Evolutionary conservation across 371 early-diverging fungal species (phyloP).

Genomic region (Vittaforma corneae): DNA sequence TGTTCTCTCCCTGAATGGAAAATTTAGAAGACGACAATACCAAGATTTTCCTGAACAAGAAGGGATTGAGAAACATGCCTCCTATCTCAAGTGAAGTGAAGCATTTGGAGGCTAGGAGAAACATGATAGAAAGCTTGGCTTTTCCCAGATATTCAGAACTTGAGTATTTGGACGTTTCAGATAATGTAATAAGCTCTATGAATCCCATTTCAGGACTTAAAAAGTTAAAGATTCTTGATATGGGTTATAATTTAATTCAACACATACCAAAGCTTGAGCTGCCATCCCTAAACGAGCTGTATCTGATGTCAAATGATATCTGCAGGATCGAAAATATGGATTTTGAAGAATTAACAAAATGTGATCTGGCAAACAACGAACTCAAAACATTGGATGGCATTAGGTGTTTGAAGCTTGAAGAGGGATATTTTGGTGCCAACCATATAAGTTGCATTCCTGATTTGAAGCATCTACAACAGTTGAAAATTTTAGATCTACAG

Average conservation of each 20-base stretch:
- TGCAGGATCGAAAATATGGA: conserved; percentile 13
- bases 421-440: conserved; percentile 49
- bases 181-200: conserved; percentile 43
- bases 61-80: conserved; percentile 21
- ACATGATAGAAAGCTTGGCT: conserved; percentile 29
- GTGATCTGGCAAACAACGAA: conserved; percentile 51
- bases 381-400: conserved; percentile 35
- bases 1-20: too few species aligned
- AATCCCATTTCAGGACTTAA: conserved; percentile 25
- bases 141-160: conserved; percentile 3
- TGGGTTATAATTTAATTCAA: conserved; percentile 46
- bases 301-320: conserved; percentile 52
- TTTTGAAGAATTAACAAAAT: conserved; percentile 18
- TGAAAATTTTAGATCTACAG: conserved; percentile 47
- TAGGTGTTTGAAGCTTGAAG: conserved; percentile 12
- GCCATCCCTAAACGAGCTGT: conserved; percentile 36
- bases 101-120: conserved; percentile 25
- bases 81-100: neutral
- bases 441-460: conserved; percentile 31
- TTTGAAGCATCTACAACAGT: conserved; percentile 13
- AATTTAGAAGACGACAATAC: too few species aligned
- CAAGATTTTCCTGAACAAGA: too few species aligned
- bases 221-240: conserved; percentile 40
- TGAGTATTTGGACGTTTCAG: conserved; percentile 48
- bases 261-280: neutral